Base-by-base conservation (phyloP, 2,329 filamentous ascomycete genomes). In the Colletotrichum sidae region DNA sequence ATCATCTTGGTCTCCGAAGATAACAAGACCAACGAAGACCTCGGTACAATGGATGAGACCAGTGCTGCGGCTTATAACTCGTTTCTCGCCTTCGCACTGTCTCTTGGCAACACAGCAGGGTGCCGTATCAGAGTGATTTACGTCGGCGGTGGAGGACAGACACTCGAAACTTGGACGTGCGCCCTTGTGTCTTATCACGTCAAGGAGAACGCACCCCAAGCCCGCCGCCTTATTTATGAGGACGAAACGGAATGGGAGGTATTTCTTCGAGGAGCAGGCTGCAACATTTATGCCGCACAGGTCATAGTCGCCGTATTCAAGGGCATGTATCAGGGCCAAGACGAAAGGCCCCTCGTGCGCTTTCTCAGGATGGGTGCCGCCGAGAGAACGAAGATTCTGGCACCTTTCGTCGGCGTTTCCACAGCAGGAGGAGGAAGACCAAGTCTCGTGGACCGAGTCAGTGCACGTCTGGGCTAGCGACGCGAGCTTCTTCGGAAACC, bases 1-100 rank as follows among this genome's bases (percentile, higher is more conserved):
- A 77, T 91, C 1, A 79, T 97, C 1, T 75, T 96, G 0, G 82
- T 96, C 1, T 89, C 86, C n/a, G 84, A 89, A 59, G 76, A 74
- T 2, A 83, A 80, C 52, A 69, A 67, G 2, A 46, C 72, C 1
- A 80, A 81, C 11, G 84, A 86, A 67, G 77, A 74, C 5, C 72
- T 78, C 41, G 74, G 75, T 61, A 71, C 75, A 39, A 69, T 83
- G 4, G 77, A 74, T 2, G 51, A 73, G 0, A 78, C 80, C 1
- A 84, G 88, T 51, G 71, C 78, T 9, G 71, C 73, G 5, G 80
- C 80, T 0, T 81, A 88, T 46, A 75, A 78, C 2, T 81, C 84
- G 10, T 84, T 90, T 55, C 76, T 84, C 35, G 77, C 75, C 0
- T 89, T 89, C 65, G 76, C 81, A 0, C 70, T 75, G 0, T 78